phyloP scores from a whole-genome alignment of 2,329 filamentous ascomycete genomes.

The Beauveria asiatica region DNA sequence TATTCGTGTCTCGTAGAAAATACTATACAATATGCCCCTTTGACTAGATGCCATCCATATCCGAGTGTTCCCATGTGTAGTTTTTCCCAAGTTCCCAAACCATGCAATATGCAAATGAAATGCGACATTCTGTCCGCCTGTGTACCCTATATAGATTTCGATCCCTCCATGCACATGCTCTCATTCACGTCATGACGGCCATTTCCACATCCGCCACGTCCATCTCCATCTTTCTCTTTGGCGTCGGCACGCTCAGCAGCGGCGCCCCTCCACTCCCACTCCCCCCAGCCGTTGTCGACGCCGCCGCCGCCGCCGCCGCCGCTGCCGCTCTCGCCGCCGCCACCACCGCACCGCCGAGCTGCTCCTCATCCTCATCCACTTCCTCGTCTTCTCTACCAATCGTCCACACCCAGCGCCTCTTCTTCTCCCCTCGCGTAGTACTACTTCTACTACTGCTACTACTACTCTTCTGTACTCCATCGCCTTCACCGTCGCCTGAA shows the following conservation, averaged over 20 bases:
- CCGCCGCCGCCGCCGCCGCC: not conserved
- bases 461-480: conserved; percentile 20
- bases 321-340: conserved; percentile 17
- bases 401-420: conserved; percentile 58
- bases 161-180: not conserved
- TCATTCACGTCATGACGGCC: not conserved
- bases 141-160: not conserved
- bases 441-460: no score
- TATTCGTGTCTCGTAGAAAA: not conserved
- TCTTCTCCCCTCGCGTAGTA: conserved; percentile 38
- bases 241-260: not conserved
- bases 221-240: not conserved
- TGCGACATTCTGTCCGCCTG: not conserved
- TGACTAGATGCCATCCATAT: not conserved
- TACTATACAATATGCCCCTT: not conserved
- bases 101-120: not conserved
- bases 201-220: not conserved
- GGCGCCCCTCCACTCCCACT: not conserved
- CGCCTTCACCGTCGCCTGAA: conserved; percentile 44
- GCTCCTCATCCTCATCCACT: conserved; percentile 32
- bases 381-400: conserved; percentile 46
- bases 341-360: conserved; percentile 32
- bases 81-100: not conserved
- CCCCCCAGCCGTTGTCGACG: no score
- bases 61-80: not conserved